Conservation (phyloP, 768 basidiomycete genomes). For the Mycena galericulata region DNA sequence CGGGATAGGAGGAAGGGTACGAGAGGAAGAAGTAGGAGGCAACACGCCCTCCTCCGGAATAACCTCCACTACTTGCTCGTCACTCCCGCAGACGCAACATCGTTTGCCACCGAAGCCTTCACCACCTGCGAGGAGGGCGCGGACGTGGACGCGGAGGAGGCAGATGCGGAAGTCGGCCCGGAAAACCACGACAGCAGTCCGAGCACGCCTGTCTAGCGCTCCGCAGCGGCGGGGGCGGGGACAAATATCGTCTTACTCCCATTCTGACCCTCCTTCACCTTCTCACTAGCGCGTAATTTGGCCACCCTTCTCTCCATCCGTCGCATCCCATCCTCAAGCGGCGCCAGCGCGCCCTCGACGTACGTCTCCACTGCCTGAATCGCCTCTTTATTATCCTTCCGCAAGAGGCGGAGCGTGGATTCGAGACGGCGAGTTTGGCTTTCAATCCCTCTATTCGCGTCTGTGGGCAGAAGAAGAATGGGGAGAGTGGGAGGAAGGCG, state of each 20-base stretch:
- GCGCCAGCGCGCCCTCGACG: conserved; percentile 26
- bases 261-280: too few relatives aligned
- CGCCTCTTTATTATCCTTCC: neutral
- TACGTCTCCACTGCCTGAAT: conserved; percentile 8
- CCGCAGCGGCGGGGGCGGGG: conserved; percentile 1
- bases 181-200: neutral
- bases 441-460: too few relatives aligned
- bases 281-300: neutral
- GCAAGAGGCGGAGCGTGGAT: neutral
- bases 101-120: neutral
- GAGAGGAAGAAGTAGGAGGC: neutral
- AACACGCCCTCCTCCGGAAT: conserved; percentile 27
- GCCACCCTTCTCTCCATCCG: conserved; percentile 18
- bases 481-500: too few relatives aligned
- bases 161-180: neutral
- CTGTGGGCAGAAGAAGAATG: too few relatives aligned
- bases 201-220: too few relatives aligned
- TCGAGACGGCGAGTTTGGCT: neutral
- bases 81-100: too few relatives aligned
- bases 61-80: too few relatives aligned
- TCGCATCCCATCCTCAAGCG: conserved; percentile 17
- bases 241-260: conserved; percentile 10
- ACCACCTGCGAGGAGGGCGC: neutral
- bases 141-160: neutral
- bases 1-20: neutral